Conservation (phyloP, 2,329 filamentous ascomycete species). For the Neoarthrinium moseri region DNA sequence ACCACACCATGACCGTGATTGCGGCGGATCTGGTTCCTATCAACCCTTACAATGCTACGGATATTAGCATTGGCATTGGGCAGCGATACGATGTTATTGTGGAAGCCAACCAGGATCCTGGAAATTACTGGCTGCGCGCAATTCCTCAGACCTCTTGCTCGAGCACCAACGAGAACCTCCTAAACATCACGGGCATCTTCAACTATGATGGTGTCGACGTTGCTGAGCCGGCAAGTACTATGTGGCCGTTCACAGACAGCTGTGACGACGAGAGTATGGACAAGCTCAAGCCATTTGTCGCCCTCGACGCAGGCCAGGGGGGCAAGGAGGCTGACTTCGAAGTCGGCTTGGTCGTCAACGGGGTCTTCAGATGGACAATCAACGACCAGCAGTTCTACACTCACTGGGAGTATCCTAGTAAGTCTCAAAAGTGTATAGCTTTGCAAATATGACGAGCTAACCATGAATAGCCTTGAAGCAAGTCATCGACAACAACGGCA, state of each 20-base stretch:
- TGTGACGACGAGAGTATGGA: slow-evolving; percentile 34
- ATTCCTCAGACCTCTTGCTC: slow-evolving; percentile 36
- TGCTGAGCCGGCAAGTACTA: slow-evolving; percentile 14
- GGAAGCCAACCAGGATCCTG: slow-evolving; percentile 14
- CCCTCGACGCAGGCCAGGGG: slow-evolving; percentile 28
- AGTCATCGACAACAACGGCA: slow-evolving; percentile 20
- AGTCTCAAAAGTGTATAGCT: slow-evolving; percentile 5
- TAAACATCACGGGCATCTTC: slow-evolving; percentile 24
- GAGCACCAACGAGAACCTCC: slow-evolving; percentile 12
- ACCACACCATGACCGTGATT: slow-evolving; percentile 54
- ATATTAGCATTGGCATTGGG: slow-evolving; percentile 41
- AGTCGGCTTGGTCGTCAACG: slow-evolving; percentile 21
- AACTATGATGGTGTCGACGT: slow-evolving; percentile 32
- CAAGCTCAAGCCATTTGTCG: slow-evolving; percentile 34
- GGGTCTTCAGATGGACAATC: slow-evolving; percentile 47
- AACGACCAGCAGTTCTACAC: slow-evolving; percentile 46
- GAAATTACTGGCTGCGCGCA: slow-evolving; percentile 46
- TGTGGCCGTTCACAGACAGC: slow-evolving; percentile 15
- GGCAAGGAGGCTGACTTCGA: slow-evolving; percentile 25
- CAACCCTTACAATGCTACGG: slow-evolving; percentile 45
- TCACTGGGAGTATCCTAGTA: slow-evolving; percentile 46
- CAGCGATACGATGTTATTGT: slow-evolving; percentile 20
- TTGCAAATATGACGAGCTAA: not conserved
- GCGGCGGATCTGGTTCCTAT: slow-evolving; percentile 54
- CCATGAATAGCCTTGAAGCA: slow-evolving; percentile 27